Evolutionary conservation across 2,329 filamentous ascomycete genomes (phyloP).

Genomic region (Pyrenophora seminiperda): DNA sequence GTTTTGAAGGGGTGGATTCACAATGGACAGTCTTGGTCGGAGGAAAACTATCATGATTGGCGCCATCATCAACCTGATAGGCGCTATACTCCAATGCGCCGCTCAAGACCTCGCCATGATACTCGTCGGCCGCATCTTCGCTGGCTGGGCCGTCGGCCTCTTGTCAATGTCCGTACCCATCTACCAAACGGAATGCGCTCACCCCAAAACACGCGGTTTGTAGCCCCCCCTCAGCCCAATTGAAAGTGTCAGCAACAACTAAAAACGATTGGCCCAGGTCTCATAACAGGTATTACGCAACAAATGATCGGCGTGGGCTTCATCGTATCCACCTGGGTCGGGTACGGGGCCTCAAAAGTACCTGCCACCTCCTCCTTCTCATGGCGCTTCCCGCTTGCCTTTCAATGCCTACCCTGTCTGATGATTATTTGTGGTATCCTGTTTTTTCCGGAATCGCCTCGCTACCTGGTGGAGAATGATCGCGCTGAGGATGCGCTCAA

Average conservation of each 20-base stretch:
- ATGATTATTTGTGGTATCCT: slow-evolving; percentile 52
- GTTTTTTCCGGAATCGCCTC: slow-evolving; percentile 49
- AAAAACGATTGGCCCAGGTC: slow-evolving; percentile 35
- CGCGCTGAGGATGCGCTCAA: slow-evolving; percentile 60
- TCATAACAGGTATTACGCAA: slow-evolving; percentile 62
- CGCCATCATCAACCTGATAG: slow-evolving; percentile 62
- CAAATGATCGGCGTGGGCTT: slow-evolving; percentile 65
- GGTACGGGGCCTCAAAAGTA: slow-evolving; percentile 51
- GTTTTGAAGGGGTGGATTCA: slow-evolving; percentile 54
- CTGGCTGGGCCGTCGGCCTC: slow-evolving; percentile 62
- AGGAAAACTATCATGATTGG: slow-evolving; percentile 65
- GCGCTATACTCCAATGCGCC: slow-evolving; percentile 63
- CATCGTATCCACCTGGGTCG: slow-evolving; percentile 60
- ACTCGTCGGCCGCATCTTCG: slow-evolving; percentile 63
- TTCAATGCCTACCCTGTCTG: slow-evolving; percentile 53
- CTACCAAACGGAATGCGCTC: slow-evolving; percentile 67
- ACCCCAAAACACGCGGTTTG: slow-evolving; percentile 61
- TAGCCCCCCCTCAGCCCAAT: neutral
- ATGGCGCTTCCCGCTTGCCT: slow-evolving; percentile 54
- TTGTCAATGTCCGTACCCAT: slow-evolving; percentile 66
- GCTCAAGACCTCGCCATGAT: slow-evolving; percentile 63
- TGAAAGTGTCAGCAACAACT: neutral
- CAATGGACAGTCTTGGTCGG: slow-evolving; percentile 66
- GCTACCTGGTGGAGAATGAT: slow-evolving; percentile 53
- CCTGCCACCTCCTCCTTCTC: slow-evolving; percentile 46